phyloP scores from a whole-genome alignment of 2,329 filamentous ascomycete species.

The Erysiphe neolycopersici region DNA sequence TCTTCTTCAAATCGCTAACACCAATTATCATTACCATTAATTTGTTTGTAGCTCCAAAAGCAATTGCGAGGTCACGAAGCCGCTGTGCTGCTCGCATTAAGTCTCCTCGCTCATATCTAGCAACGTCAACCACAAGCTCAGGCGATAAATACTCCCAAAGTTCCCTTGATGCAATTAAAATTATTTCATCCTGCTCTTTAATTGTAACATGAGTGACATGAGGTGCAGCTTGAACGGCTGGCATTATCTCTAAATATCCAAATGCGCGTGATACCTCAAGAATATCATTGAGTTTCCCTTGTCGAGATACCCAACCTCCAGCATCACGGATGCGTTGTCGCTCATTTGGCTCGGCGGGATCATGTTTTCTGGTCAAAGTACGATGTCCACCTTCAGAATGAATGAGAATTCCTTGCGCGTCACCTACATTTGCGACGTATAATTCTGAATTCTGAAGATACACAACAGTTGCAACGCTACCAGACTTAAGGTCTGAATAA shows the following conservation, averaged over 20 bases:
- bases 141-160: conserved; percentile 87
- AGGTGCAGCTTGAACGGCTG: conserved; percentile 75
- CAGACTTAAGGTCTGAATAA: conserved; percentile 71
- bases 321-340: conserved; percentile 77
- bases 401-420: conserved; percentile 87
- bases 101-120: conserved; percentile 60
- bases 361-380: conserved; percentile 72
- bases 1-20: conserved; percentile 68
- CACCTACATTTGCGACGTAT: conserved; percentile 83
- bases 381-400: conserved; percentile 64
- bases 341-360: conserved; percentile 66
- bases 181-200: conserved; percentile 75
- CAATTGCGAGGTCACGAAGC: conserved; percentile 78
- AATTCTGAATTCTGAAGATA: conserved; percentile 78
- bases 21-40: conserved; percentile 99
- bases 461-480: conserved; percentile 72
- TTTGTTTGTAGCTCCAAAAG: conserved; percentile 79
- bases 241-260: conserved; percentile 80
- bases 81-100: conserved; percentile 91
- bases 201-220: conserved; percentile 55
- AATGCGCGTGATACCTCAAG: conserved; percentile 86
- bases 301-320: conserved; percentile 83
- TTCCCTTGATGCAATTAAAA: conserved; percentile 72
- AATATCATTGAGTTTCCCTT: conserved; percentile 76
- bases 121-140: conserved; percentile 76